Percentiles rank a stretch among this genome's conserved stretches.
Conservation (phyloP, 2,329 filamentous ascomycete genomes). For the Xylariomycetidae sp. region DNA sequence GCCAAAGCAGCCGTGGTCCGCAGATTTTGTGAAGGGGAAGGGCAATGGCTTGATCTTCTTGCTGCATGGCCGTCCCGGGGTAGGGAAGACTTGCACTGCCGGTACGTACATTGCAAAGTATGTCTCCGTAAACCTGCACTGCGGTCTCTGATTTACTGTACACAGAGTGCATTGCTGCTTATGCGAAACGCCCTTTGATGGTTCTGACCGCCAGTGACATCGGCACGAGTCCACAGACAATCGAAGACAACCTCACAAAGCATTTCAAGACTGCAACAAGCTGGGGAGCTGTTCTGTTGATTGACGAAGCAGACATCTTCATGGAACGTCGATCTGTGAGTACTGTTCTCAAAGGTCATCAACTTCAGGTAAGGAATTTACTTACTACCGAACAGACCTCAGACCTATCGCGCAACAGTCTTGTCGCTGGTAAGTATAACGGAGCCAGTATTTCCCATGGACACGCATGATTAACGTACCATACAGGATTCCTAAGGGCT, state of each 20-base stretch:
- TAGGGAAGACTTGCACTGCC: slow-evolving; percentile 25
- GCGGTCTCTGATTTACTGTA: no score
- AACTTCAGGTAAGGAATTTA: no score
- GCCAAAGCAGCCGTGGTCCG: slow-evolving; percentile 8
- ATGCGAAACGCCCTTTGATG: slow-evolving; percentile 26
- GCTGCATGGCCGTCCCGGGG: slow-evolving; percentile 17
- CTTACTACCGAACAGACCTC: no score
- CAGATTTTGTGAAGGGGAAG: slow-evolving; percentile 20
- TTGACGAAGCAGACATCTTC: slow-evolving; percentile 33
- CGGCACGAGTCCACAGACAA: slow-evolving; percentile 3
- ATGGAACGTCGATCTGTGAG: slow-evolving; percentile 27
- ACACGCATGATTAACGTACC: background rate
- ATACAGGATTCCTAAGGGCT: slow-evolving; percentile 21
- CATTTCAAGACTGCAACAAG: slow-evolving; percentile 15
- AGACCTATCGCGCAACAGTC: slow-evolving; percentile 19
- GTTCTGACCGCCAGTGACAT: slow-evolving; percentile 24
- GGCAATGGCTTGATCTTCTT: slow-evolving; percentile 19
- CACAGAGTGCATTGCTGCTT: slow-evolving; percentile 29
- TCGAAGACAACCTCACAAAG: slow-evolving; percentile 6
- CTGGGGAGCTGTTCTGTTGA: slow-evolving; percentile 24
- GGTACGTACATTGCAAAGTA: slow-evolving; percentile 12
- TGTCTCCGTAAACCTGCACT: no score
- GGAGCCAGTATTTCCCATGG: background rate
- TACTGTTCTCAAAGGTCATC: no score
- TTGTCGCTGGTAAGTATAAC: slow-evolving; percentile 25